phyloP scores from a whole-genome alignment of 2,329 filamentous ascomycete species.

The Penicillium crustosum region DNA sequence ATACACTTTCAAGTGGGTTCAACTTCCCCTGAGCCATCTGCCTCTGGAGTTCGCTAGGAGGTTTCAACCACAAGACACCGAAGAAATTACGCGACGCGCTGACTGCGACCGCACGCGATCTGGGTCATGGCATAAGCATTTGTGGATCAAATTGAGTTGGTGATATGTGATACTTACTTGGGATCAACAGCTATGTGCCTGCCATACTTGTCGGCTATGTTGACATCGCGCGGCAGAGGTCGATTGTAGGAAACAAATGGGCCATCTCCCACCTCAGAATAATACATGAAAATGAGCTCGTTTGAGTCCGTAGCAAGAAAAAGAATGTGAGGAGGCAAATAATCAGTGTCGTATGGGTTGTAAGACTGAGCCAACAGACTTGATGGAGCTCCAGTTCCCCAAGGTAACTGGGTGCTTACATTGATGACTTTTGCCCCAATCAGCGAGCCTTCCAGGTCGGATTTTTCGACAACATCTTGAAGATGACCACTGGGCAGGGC shows the following conservation, averaged over 20 bases:
- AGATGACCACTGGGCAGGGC: constrained; percentile 65
- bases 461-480: constrained; percentile 72
- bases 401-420: constrained; percentile 45
- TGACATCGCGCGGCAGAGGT: constrained; percentile 58
- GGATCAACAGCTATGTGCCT: constrained; percentile 76
- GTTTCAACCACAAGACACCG: constrained; percentile 68
- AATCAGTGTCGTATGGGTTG: constrained; percentile 11
- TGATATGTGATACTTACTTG: constrained; percentile 51
- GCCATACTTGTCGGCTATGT: constrained; percentile 57
- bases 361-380: constrained; percentile 10
- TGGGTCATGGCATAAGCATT: constrained; percentile 16
- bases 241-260: constrained; percentile 63
- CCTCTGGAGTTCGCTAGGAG: constrained; percentile 52
- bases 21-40: constrained; percentile 53
- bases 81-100: constrained; percentile 70
- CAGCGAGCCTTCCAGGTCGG: constrained; percentile 76
- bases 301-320: constrained; percentile 73
- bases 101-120: constrained; percentile 62
- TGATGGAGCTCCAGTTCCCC: constrained; percentile 32
- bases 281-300: constrained; percentile 74
- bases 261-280: constrained; percentile 49
- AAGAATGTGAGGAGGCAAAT: constrained; percentile 74
- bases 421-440: constrained; percentile 76
- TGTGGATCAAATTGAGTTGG: neutral
- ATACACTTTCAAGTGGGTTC: constrained; percentile 60